Base-by-base conservation (phyloP, 371 early-diverging fungal species). In the Lichtheimia ramosa region DNA sequence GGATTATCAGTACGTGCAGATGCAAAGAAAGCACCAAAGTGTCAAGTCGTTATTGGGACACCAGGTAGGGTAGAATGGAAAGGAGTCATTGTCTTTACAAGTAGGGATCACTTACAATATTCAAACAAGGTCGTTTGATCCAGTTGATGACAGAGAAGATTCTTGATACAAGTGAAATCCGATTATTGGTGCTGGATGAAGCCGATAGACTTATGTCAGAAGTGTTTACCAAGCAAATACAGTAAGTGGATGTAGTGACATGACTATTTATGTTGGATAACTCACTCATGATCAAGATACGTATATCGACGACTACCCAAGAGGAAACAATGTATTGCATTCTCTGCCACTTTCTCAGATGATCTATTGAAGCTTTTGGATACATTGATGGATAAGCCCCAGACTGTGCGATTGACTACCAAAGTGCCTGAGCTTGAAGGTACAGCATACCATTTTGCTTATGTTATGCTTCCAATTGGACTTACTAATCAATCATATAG, bases 101-200 rank as follows among this genome's bases (percentile, higher is more conserved):
- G 10, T 34, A 10, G 5, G 34, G 34, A 34, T 34, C 34, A 34
- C 34, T 34, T 34, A 34, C 2, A 27, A 2, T 34, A 10, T 34
- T 34, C 2, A 2, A 34, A 34, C n/a, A 58, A 81, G 97, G 20
- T n/a, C 81, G 98, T 53, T 77, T 98, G 2, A 86, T 84, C 65
- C 89, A 92, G 43, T 79, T 96, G 78, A 82, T 97, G 28, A 70
- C 85, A 23, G 68, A 83, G 8, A 82, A 88, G 2, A 71, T 80
- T 43, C 64, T 97, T 16, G 73, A 74, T 5, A 80, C 90, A 1
- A 69, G 74, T 12, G 53, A 86, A 18, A 83, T 98, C 48, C 90
- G 87, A 50, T 77, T 97, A 60, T 76, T 96, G 20, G 89, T 98
- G 25, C 68, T 98, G 53, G 98, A 98, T 66, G 98, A 98, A 69